A percentile compares a stretch with the other conserved stretches of the same genome.
phyloP scores from a whole-genome alignment of 2,329 filamentous ascomycete species.

The Talaromyces sp. region DNA sequence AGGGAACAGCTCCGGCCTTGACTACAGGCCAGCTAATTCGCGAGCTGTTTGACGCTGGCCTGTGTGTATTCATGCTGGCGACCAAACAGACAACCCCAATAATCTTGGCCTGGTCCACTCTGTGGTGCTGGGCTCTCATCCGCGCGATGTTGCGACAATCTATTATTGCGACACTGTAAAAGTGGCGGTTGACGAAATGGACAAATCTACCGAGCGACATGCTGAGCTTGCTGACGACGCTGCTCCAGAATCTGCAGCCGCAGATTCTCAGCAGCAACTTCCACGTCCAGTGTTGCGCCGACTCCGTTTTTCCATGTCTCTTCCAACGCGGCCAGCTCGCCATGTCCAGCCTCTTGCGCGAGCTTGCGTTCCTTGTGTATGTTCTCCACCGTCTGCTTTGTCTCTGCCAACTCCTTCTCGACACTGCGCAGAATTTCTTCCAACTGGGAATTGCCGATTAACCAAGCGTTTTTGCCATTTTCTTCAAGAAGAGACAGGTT shows the following conservation, averaged over 20 bases:
- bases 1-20: background rate
- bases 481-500: constrained; percentile 70
- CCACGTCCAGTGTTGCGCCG: constrained; percentile 74
- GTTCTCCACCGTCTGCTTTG: constrained; percentile 64
- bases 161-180: background rate
- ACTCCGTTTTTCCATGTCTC: constrained; percentile 75
- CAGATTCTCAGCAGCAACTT: constrained; percentile 73
- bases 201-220: constrained; percentile 22
- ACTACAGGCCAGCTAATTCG: background rate
- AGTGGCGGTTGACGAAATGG: background rate
- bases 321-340: constrained; percentile 68
- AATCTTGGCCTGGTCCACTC: background rate
- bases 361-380: constrained; percentile 65
- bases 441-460: constrained; percentile 73
- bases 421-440: constrained; percentile 64
- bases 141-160: background rate
- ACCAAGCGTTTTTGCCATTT: constrained; percentile 85
- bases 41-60: background rate
- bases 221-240: constrained; percentile 39
- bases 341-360: constrained; percentile 64
- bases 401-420: constrained; percentile 67
- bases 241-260: constrained; percentile 61
- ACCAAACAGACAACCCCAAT: background rate
- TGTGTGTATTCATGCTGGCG: background rate
- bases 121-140: background rate